Percentiles rank a stretch among this genome's conserved stretches.
These are phyloP conservation scores for Venturia nashicola DNA, from an alignment of 2,329 filamentous ascomycete species.

Conservation along the genomic window DNA sequence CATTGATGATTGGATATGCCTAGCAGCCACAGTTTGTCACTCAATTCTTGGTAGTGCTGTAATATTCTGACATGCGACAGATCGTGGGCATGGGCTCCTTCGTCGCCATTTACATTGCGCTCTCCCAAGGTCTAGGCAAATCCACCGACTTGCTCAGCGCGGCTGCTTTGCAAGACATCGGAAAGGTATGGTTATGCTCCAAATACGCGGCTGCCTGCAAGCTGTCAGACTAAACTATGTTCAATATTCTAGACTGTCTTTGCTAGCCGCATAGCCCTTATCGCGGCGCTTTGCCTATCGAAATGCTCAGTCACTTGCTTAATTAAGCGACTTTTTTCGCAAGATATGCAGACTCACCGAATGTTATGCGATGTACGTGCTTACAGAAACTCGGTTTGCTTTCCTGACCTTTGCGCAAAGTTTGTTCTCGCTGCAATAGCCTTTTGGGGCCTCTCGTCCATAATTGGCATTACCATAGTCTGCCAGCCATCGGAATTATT, in stretches of 20 bases:
- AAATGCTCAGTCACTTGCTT: conserved; percentile 19
- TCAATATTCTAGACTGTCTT: conserved; percentile 11
- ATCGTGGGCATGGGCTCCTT: conserved; percentile 4
- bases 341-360: conserved; percentile 17
- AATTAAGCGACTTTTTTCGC: conserved; percentile 18
- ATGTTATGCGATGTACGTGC: conserved; percentile 15
- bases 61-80: neutral
- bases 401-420: neutral
- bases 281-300: conserved; percentile 15
- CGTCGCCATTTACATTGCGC: conserved; percentile 5
- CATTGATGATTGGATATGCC: conserved; percentile 18
- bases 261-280: conserved; percentile 12
- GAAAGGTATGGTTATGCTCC: neutral
- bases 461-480: conserved; percentile 15
- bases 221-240: neutral
- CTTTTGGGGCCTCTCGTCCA: conserved; percentile 16
- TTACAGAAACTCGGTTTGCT: neutral
- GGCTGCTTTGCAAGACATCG: conserved; percentile 2
- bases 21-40: conserved; percentile 10
- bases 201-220: neutral
- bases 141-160: neutral
- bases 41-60: neutral
- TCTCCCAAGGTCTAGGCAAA: conserved; percentile 11
- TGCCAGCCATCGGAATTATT: conserved; percentile 12
- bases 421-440: conserved; percentile 12